Percentiles rank a stretch among this genome's conserved stretches.
These are phyloP conservation scores for Paecilomyces fulvus DNA, from an alignment of 2,329 filamentous ascomycete species.

Conservation along the genomic window DNA sequence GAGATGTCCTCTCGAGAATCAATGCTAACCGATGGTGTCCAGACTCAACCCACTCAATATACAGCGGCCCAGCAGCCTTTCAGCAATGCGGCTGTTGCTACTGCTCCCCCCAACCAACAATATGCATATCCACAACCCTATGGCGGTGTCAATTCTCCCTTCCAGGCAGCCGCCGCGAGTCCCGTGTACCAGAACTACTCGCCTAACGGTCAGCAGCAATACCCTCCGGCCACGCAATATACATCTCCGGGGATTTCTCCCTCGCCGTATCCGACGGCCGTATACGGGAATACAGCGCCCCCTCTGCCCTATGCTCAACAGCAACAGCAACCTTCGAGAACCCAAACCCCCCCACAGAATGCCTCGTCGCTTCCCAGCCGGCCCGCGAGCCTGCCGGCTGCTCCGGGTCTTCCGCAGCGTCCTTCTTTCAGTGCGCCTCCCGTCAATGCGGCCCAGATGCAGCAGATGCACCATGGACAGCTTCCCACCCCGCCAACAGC, in stretches of 20 bases:
- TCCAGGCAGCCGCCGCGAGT: constrained; percentile 34
- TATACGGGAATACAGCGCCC: constrained; percentile 34
- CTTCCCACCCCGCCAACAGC: constrained; percentile 28
- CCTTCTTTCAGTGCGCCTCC: constrained; percentile 49
- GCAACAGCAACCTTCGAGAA: constrained; percentile 33
- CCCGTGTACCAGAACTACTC: constrained; percentile 28
- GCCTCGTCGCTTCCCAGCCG: constrained; percentile 35
- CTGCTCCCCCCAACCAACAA: constrained; percentile 22
- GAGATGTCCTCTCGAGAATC: not conserved
- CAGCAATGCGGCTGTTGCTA: constrained; percentile 36
- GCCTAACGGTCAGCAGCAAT: constrained; percentile 28
- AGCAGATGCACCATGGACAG: constrained; percentile 48
- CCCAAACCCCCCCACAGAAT: constrained; percentile 36
- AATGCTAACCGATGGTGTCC: constrained; percentile 4
- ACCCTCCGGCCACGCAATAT: constrained; percentile 23
- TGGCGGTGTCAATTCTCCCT: constrained; percentile 32
- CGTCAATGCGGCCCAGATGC: constrained; percentile 47
- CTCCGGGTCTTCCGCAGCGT: constrained; percentile 52
- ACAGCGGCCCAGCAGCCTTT: constrained; percentile 39
- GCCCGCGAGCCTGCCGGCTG: constrained; percentile 47
- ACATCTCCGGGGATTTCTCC: constrained; percentile 24
- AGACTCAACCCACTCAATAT: constrained; percentile 38
- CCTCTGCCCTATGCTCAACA: constrained; percentile 33
- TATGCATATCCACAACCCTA: constrained; percentile 34
- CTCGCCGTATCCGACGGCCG: constrained; percentile 23